A percentile compares a stretch with the other conserved stretches of the same genome.
phyloP scores from a whole-genome alignment of 805 yeast genomes.

The Pichia californica region DNA sequence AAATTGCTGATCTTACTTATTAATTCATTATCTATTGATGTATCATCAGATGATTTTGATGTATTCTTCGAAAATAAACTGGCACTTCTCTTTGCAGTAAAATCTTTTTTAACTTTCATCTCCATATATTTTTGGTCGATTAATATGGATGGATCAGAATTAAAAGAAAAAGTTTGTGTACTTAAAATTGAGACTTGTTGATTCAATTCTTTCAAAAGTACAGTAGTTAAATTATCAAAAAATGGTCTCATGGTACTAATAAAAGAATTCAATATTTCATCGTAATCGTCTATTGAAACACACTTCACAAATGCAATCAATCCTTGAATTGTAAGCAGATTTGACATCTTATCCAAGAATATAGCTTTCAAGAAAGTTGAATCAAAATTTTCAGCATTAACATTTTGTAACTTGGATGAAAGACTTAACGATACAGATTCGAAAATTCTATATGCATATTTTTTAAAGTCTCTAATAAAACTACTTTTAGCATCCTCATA shows the following conservation, averaged over 20 bases:
- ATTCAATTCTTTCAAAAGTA: slow-evolving; percentile 15
- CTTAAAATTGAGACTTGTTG: slow-evolving; percentile 3
- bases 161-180: slow-evolving; percentile 16
- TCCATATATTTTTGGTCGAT: slow-evolving; percentile 12
- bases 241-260: slow-evolving; percentile 26
- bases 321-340: slow-evolving; percentile 41
- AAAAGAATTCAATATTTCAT: slow-evolving; percentile 35
- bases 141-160: slow-evolving; percentile 17
- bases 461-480: slow-evolving; percentile 43
- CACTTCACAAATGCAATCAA: slow-evolving; percentile 54
- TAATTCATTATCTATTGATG: neutral
- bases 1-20: slow-evolving; percentile 10
- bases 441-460: slow-evolving; percentile 21
- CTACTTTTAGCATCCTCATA: slow-evolving; percentile 50
- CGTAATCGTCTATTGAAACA: slow-evolving; percentile 42
- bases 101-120: slow-evolving; percentile 7
- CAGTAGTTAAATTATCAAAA: slow-evolving; percentile 23
- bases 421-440: slow-evolving; percentile 24
- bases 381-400: slow-evolving; percentile 8
- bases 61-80: slow-evolving; percentile 17
- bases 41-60: neutral
- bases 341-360: slow-evolving; percentile 28
- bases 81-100: slow-evolving; percentile 10
- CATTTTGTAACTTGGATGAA: slow-evolving; percentile 25
- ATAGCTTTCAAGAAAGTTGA: slow-evolving; percentile 10